Base-by-base conservation (phyloP, 192 early-diverging fungal genomes). In the Paraglomus brasilianum region DNA sequence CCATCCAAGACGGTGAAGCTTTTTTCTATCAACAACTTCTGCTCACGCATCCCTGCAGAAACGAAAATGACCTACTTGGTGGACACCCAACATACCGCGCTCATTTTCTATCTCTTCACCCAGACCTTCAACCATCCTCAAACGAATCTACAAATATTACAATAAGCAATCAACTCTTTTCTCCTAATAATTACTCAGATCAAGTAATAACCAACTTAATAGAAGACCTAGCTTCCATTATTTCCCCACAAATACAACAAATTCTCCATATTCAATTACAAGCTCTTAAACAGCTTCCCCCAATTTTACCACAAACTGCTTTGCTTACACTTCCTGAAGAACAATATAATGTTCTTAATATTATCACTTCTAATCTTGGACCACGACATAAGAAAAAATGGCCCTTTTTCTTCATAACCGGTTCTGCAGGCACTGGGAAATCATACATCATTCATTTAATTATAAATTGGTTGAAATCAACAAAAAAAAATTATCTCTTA, bases 381-480 rank as follows among this genome's bases (percentile, higher is more conserved):
- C 45, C 45, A n/a, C 15, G 9, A 36, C 24, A 64, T 63, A 30
- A n/a, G 0, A 8, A 36, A 36, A 5, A 47, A 9, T 64, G 49
- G 14, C 61, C 46, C 1, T 64, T 41, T 15, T 64, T 64, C n/a
- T 49, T 64, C 13, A 46, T 64, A 14, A 64, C 61, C 46, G 45
- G 46, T 2, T 24, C 46, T 48, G 61, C 46, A 14, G 24, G 46
- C 46, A 47, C 17, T 14, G 61, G 45, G 9, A 64, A 64, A 64
- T 39, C 46, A 11, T 63, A 38, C 24, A 46, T 62, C 11, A n/a
- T n/a, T n/a, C 30, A 30, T 30, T 30, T 30, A 30, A 63, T 47
- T 24, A 30, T 64, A 24, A 47, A 64, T 14, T 5, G 49, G 5
- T 13, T 64, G 5, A 36, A 6, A 15, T 17, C 5, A 15, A 48